Evolutionary conservation across 2,329 filamentous ascomycete genomes (phyloP), one percentile per base, ranked within the genome.

Genomic region (Byssochlamys sp.): DNA sequence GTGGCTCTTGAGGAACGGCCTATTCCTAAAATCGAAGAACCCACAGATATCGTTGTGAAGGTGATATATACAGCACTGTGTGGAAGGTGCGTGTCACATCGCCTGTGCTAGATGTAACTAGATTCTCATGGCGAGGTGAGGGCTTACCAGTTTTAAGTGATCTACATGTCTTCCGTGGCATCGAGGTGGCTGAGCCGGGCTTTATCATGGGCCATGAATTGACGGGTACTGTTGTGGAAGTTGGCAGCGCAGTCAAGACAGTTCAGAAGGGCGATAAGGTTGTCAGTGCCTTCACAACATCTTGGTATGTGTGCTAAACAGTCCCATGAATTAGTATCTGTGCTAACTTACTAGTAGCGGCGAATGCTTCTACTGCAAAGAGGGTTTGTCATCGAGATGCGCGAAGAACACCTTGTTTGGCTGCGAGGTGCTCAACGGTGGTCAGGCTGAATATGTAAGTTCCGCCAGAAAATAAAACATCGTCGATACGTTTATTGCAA

Each of bases 1-100:
- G 81, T 95, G 56, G 86, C 82, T 0, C 75, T 96, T 56, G 87
- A 95, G 75, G 84, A 94, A 59, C 82, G 89, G 24, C 90, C 90
- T 0, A 81, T 92, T 11, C 91, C 91, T 1, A 81, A 83, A 63
- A 80, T 96, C 62, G 79, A 86, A 64, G 80, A 89, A 59, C 80
- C 83, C 4, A 82, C 80, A 57, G 91, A 96, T 70, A 82, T 92
- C 58, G 85, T 96, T 63, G 84, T 96, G 67, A 91, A 90, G 71
- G 89, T 95, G 25, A 81, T 84, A 59, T 88, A 89, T 65, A 89
- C 90, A 28, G 91, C 90, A 14, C 80, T 96, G 31, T 96, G 91
- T 70, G 91, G 91, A 69, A 92, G 88, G 89, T 91, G 76, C 14
- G 39, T 45, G n/a, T 24, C 5, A n/a, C 19, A n/a, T 24, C n/a